A percentile compares a stretch with the other conserved stretches of the same genome.
Conservation (phyloP, 306 rosid species). For the Corylus avellana region DNA sequence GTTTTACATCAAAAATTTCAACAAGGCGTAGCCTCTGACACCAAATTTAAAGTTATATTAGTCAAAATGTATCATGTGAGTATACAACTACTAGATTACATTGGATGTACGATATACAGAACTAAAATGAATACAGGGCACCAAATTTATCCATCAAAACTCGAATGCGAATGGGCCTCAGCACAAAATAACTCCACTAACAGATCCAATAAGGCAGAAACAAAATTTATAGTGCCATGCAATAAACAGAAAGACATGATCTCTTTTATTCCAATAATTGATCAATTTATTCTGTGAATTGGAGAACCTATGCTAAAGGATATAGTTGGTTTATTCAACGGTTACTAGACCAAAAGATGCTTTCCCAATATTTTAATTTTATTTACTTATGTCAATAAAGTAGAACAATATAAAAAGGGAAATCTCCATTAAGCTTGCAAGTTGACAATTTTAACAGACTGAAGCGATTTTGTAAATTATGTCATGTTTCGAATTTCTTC, state of each 20-base stretch:
- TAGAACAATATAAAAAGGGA: background rate
- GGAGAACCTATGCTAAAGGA: conserved; percentile 11
- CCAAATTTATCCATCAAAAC: background rate
- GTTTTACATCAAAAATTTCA: conserved; percentile 92
- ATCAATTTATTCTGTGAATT: background rate
- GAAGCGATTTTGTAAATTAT: background rate
- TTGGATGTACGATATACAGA: background rate
- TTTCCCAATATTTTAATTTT: background rate
- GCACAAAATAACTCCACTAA: background rate
- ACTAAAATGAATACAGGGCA: background rate
- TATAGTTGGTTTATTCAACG: background rate
- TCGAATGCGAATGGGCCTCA: background rate
- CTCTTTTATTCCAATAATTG: background rate
- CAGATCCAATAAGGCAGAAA: background rate
- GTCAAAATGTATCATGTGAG: background rate
- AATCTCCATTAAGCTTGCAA: background rate
- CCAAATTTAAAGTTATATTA: conserved; percentile 14
- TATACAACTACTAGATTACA: background rate
- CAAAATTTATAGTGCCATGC: background rate
- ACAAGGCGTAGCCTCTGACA: conserved; percentile 88
- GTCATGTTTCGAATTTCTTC: background rate
- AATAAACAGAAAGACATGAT: background rate
- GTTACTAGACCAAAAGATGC: background rate
- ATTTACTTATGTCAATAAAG: background rate
- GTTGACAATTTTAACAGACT: background rate